phyloP scores from a whole-genome alignment of 1,284 basidiomycete genomes.

The Cryptococcus sp. region DNA sequence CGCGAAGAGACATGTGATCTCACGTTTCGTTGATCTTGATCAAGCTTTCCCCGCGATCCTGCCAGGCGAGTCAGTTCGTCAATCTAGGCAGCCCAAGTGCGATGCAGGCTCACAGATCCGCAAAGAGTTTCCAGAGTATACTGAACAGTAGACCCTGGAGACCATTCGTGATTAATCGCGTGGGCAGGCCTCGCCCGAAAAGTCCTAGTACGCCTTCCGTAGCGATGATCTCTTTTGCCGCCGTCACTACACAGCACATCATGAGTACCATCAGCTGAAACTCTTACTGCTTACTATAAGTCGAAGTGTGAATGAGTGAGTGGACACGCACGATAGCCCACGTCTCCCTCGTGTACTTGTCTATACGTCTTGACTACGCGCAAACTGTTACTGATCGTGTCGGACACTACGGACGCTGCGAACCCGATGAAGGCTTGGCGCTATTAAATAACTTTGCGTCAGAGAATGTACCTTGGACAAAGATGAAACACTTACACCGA shows the following conservation, averaged over 20 bases:
- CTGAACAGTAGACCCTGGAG: slow-evolving; percentile 82
- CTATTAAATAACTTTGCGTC: slow-evolving; percentile 9
- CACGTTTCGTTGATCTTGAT: too few species aligned
- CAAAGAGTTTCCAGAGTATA: slow-evolving; percentile 79
- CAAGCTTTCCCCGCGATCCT: not conserved
- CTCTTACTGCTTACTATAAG: not conserved
- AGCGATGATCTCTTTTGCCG: slow-evolving; percentile 63
- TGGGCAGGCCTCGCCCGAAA: slow-evolving; percentile 82
- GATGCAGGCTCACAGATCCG: slow-evolving; percentile 63
- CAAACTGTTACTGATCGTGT: slow-evolving; percentile 79
- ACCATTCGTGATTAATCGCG: slow-evolving; percentile 79
- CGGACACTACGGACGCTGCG: slow-evolving; percentile 74
- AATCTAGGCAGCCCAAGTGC: not conserved
- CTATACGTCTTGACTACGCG: slow-evolving; percentile 91
- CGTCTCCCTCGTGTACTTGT: slow-evolving; percentile 75
- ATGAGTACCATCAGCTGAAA: not conserved
- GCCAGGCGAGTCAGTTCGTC: not conserved
- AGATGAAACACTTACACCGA: slow-evolving; percentile 50
- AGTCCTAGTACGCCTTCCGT: slow-evolving; percentile 67
- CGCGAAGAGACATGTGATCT: too few species aligned
- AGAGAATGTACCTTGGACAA: not conserved
- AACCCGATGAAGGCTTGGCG: slow-evolving; percentile 88
- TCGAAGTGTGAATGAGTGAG: not conserved
- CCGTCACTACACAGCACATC: slow-evolving; percentile 25
- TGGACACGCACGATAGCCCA: slow-evolving; percentile 64